Evolutionary conservation across 331 rosid genomes (phyloP), one percentile per base, ranked within the genome.

Genomic region (Pyracantha coccinea): DNA sequence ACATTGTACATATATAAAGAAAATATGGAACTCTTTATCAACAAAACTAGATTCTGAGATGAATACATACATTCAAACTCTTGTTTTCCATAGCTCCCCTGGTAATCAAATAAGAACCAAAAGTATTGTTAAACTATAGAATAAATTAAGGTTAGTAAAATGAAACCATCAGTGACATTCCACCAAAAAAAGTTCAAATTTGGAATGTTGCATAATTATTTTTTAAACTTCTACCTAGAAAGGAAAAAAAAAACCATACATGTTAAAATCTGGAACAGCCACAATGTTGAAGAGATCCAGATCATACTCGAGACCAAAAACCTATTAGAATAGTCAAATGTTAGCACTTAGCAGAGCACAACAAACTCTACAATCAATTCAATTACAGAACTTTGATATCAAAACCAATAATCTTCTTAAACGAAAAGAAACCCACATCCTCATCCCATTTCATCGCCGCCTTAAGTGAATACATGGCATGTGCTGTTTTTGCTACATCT

Each of bases 1-100:
- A 38, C 45, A 38, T 9, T 38, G 45, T 38, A 38, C 45, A 38
- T 38, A 38, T 38, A 38, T 38, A 38, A 38, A 38, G 45, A 38
- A 38, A 38, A 38, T 38, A 38, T 38, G 45, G 45, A 38, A 10
- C 45, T 38, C 45, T 38, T 60, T 21, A 74, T 29, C 50, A 47
- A 41, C 45, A 66, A 41, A 17, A 60, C 25, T 71, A 75, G 54
- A 63, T 32, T 44, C 66, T 59, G 32, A 7, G 64, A 24, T 68
- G 77, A 75, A 68, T 67, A 59, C 79, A 17, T 89, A 95, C 98
- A 78, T 95, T 95, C 87, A 95, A 89, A 85, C 97, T 95, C 91
- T 95, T 95, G 96, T 95, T 95, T 84, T 95, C 99, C 99, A 95
- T 95, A 65, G 97, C 99, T 79, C 99, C 99, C 99, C 99, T 92